Evolutionary conservation across 305 asterid genomes (phyloP), one percentile per base, ranked within the genome.

Genomic region (Solanum chacoense): DNA sequence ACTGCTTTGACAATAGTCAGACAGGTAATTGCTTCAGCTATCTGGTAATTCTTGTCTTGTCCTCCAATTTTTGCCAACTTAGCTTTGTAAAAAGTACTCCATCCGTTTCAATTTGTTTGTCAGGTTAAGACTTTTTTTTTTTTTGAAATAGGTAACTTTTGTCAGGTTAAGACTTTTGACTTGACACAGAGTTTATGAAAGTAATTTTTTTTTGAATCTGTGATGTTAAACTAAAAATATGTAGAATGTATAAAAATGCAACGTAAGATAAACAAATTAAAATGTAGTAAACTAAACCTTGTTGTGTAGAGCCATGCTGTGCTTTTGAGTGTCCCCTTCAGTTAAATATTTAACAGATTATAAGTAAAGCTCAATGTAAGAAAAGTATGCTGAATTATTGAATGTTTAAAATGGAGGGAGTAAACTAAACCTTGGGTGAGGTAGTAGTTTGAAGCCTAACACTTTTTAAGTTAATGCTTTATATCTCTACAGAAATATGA

Each of bases 1-100:
- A 97, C 99, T 7, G 98, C 97, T 84, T 90, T 96, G 90, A 95
- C 98, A n/a, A 88, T 96, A 63, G 97, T 96, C 90, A 95, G 96
- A 89, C 98, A 97, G 98, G 98, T 97, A 93, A 89, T 74, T 50
- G 11, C 83, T 22, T 71, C 59, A 77, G 38, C 16, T 77, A 31
- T n/a, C 67, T 34, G 8, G 22, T 40, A 38, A 20, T 29, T 42
- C 69, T 10, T 8, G 59, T 80, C 26, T 80, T 10, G 72, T 10
- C 67, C 20, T 81, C 37, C 71, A 40, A 9, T 45, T 80, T 42
- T 81, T 42, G n/a, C 28, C 86, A 81, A 28, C 20, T 28, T 42
- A 26, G 71, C 86, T 14, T 42, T 26, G 67, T 79, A 26, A 79
- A 40, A 9, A 4, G 9, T 65, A n/a, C 29, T 65, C 12, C 12